Evolutionary conservation across 768 basidiomycete species (phyloP), one percentile per base, ranked within the genome.

Genomic region (Cystobasidium ongulense): DNA sequence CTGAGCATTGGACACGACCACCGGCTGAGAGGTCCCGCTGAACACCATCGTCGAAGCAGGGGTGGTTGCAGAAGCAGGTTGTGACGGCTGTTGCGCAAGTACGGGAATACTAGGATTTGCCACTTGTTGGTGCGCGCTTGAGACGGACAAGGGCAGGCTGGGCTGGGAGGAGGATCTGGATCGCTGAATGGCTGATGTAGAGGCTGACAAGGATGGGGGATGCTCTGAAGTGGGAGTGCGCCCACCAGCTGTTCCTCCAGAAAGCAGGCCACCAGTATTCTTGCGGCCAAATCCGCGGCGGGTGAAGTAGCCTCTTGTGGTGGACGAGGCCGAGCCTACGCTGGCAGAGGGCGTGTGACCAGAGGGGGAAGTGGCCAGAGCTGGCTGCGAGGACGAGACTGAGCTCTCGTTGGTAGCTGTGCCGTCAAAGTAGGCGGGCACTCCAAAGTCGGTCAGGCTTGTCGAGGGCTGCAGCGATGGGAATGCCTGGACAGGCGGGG

Each of bases 101-200:
- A 43, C 38, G 23, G 31, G 8, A 41, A 13, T 39, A 27, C 39
- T 64, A 7, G 59, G 18, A 61, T 23, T 25, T 23, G 31, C 59
- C 31, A 10, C 46, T 59, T 59, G 57, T 23, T 59, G 57, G 5
- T 54, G 52, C 27, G 46, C 5, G 21, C 29, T 59, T 10, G 57
- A 27, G 3, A 36, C 27, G 4, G 39, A 46, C n/a, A 53, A 27
- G 18, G 68, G 68, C 10, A 57, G 33, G n/a, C 50, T 57, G 10
- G 68, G 68, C 54, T 71, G 68, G 8, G 68, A 71, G 17, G 68
- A 71, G 1, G 29, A 33, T 43, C 68, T 71, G 18, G 53, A 57
- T 23, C 68, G 23, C 21, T 36, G n/a, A 13, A 71, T 59, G 25
- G 57, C 57, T 59, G 57, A 29, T 59, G 23, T 13, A 5, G 57